phyloP scores from a whole-genome alignment of 139 green algal genomes.

The Eudorina sp. region DNA sequence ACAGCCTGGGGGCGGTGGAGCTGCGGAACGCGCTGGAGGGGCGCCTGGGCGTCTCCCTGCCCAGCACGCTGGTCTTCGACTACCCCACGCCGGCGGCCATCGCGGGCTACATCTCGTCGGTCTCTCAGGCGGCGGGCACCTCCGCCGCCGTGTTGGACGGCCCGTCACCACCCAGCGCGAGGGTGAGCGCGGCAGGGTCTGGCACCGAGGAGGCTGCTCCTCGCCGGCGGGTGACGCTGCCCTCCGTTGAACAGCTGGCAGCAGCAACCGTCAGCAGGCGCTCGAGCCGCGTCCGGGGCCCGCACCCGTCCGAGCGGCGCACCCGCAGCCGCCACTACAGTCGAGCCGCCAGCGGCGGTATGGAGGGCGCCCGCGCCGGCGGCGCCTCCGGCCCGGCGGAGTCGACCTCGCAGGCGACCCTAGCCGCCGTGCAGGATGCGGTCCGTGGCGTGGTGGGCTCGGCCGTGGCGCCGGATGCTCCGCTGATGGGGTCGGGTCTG shows the following conservation, averaged over 20 bases:
- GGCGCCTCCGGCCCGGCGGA: not conserved
- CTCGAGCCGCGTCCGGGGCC: not conserved
- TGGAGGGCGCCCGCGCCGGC: not conserved
- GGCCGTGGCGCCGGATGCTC: slow-evolving; percentile 64
- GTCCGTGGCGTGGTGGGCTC: slow-evolving; percentile 34
- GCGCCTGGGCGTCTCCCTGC: slow-evolving; percentile 64
- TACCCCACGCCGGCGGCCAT: slow-evolving; percentile 72
- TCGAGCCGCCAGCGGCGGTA: not conserved
- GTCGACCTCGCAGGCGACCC: not conserved
- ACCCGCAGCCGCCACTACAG: not conserved
- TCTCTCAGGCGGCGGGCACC: not conserved
- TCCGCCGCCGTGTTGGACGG: not conserved
- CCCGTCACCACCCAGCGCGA: not conserved
- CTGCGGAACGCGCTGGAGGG: slow-evolving; percentile 79
- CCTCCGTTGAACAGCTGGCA: no score
- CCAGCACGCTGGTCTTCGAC: slow-evolving; percentile 81
- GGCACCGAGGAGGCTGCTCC: not conserved
- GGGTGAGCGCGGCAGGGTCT: not conserved
- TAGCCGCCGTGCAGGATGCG: slow-evolving; percentile 12
- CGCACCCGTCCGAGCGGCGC: not conserved
- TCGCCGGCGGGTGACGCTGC: no score
- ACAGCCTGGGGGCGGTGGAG: slow-evolving; percentile 86
- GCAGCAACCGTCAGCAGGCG: no score
- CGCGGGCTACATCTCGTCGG: slow-evolving; percentile 45
- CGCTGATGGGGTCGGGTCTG: slow-evolving; percentile 85